Evolutionary conservation across 306 rosid species (phyloP), one percentile per base, ranked within the genome.

Genomic region (Cucurbita pepo): DNA sequence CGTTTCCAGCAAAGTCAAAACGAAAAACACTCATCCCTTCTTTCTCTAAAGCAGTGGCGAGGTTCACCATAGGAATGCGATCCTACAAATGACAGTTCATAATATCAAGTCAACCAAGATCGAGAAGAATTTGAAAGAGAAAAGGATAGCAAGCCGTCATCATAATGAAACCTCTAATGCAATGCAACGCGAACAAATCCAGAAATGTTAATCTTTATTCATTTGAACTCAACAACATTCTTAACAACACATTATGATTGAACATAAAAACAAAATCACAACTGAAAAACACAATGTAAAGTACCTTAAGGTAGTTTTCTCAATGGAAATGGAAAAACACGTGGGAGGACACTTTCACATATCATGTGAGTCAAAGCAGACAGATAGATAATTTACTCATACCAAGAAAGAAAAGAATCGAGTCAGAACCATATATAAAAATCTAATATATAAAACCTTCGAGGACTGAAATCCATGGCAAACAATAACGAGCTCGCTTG

Each of bases 1-100:
- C 98, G 72, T 93, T 93, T 78, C 97, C 98, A 47, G 96, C 83
- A 56, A 93, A 93, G 81, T 90, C 96, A 75, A 93, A 93, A 73
- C 94, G 91, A 78, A 88, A 90, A 70, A 90, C 86, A 81, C 82
- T 84, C 48, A 79, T 77, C 83, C 89, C 85, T 69, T 82, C 69
- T 14, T 81, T 84, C 72, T 78, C 91, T 22, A 90, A 79, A 25
- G 86, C 91, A 77, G 83, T 79, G 61, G 96, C 93, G 75, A 93
- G 82, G 77, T 82, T 88, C 87, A 84, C 87, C 98, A 90, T 88
- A 1, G 98, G 97, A 48, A 90, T 87, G 77, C 86, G 87, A 53
- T 93, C 98, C 97, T 88, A 66, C 60, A 74, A 16, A 50, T 15
- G 55, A 59, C 15, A 59, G 52, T 0, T 19, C 7, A 40, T 8